Evolutionary conservation across 768 basidiomycete species (phyloP), one percentile per base, ranked within the genome.

Genomic region (Psilocybe cyanescens): DNA sequence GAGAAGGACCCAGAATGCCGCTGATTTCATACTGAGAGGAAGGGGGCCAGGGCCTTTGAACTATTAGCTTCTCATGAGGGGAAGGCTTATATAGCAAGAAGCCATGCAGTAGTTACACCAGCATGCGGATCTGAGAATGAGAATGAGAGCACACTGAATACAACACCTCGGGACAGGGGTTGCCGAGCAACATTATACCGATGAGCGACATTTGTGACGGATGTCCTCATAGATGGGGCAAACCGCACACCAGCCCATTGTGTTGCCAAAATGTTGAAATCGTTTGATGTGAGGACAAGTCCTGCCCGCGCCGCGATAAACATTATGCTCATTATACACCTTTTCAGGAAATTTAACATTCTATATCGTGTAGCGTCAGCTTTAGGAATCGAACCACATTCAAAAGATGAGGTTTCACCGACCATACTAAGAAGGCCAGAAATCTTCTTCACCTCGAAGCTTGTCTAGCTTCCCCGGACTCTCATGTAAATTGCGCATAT

Each of bases 21-120:
- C 53, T 55, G 72, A 60, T 72, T 77, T 79, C 78, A 79, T 81
- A 65, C 55, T 60, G 64, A 60, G 31, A 52, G 8, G 50, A 46
- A 57, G 16, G 57, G 16, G 37, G 28, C 47, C 19, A 29, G 51
- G 54, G 11, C 14, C 19, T 11, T 52, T 47, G 6, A 44, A 4
- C 14, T 17, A 31, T 30, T 31, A 52, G 31, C 46, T 52, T 55
- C 46, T 49, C 48, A 60, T 46, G 59, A 49, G 47, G 33, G 35
- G 9, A 19, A 50, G 24, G 55, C 19, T 47, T 58, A 58, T 61
- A 59, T 63, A 64, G 59, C 45, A 28, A 59, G 57, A 41, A 47
- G 33, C 30, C 28, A 51, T 46, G 44, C 35, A 37, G 16, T 11
- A 47, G 24, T 28, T n/a, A n/a, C 47, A 57, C 37, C 49, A 53